phyloP scores from a whole-genome alignment of 768 basidiomycete species.

The Russula olivacea region DNA sequence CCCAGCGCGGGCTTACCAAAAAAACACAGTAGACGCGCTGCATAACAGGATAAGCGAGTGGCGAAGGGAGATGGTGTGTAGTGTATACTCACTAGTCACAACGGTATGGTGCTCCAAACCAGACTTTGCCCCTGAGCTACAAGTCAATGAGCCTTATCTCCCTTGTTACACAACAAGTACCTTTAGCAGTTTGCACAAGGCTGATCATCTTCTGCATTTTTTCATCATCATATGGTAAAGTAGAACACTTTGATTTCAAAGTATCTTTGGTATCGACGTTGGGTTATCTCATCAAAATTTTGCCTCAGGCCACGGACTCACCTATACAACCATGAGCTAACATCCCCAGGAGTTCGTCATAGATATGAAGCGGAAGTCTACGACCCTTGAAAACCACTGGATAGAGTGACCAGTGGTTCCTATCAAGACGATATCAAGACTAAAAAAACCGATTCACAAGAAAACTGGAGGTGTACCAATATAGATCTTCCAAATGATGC shows the following conservation, averaged over 20 bases:
- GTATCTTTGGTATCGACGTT: not conserved
- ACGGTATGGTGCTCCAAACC: conserved; percentile 4
- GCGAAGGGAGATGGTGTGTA: not conserved
- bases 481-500: conserved; percentile 24
- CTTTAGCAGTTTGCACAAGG: conserved; percentile 9
- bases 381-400: conserved; percentile 22
- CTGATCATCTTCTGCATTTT: conserved; percentile 9
- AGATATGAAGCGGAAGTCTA: conserved; percentile 6
- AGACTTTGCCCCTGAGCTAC: not conserved
- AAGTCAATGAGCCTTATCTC: not conserved
- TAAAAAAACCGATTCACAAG: not conserved
- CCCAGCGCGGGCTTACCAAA: conserved; percentile 3
- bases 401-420: conserved; percentile 30
- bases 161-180: not conserved
- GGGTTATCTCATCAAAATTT: not conserved
- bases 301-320: conserved; percentile 18
- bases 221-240: conserved; percentile 15
- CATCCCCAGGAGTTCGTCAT: conserved; percentile 36
- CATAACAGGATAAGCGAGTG: not conserved
- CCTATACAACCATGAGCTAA: conserved; percentile 37
- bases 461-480: conserved; percentile 25
- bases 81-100: not conserved
- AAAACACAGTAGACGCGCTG: conserved; percentile 13
- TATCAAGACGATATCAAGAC: conserved; percentile 11
- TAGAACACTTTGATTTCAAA: conserved; percentile 15